Conservation (phyloP, 1,284 basidiomycete genomes). For the Gomphus bonarii region DNA sequence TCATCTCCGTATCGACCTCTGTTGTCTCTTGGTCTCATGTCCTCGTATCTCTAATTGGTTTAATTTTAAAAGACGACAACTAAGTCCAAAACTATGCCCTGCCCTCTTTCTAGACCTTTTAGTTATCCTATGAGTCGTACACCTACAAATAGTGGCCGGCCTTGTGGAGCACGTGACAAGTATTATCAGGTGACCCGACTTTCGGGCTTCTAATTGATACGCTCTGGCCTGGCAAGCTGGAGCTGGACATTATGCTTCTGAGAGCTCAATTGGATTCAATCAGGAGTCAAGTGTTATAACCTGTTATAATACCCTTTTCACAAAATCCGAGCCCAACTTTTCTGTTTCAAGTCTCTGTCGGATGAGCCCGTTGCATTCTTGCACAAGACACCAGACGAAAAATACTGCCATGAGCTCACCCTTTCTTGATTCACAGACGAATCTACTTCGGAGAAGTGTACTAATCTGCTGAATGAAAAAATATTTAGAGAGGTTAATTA, state of each 20-base stretch:
- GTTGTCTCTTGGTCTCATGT: too few species aligned
- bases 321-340: constrained; percentile 41
- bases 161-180: too few species aligned
- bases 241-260: constrained; percentile 34
- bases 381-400: constrained; percentile 27
- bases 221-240: constrained; percentile 35
- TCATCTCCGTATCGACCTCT: too few species aligned
- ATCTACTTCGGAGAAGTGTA: constrained; percentile 22
- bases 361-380: constrained; percentile 38
- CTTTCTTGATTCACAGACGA: background rate
- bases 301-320: constrained; percentile 14
- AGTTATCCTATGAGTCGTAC: too few species aligned
- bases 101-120: too few species aligned
- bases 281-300: constrained; percentile 1
- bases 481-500: constrained; percentile 30
- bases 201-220: constrained; percentile 41
- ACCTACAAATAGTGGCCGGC: too few species aligned
- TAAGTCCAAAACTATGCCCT: too few species aligned
- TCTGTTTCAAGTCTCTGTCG: constrained; percentile 40
- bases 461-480: constrained; percentile 31
- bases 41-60: too few species aligned
- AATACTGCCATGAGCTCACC: constrained; percentile 30
- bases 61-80: too few species aligned
- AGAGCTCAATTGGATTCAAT: constrained; percentile 4
- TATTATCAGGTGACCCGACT: constrained; percentile 30